Evolutionary conservation across 495 filamentous ascomycete genomes (phyloP), one percentile per base, ranked within the genome.

Genomic region (Daldinia grandis): DNA sequence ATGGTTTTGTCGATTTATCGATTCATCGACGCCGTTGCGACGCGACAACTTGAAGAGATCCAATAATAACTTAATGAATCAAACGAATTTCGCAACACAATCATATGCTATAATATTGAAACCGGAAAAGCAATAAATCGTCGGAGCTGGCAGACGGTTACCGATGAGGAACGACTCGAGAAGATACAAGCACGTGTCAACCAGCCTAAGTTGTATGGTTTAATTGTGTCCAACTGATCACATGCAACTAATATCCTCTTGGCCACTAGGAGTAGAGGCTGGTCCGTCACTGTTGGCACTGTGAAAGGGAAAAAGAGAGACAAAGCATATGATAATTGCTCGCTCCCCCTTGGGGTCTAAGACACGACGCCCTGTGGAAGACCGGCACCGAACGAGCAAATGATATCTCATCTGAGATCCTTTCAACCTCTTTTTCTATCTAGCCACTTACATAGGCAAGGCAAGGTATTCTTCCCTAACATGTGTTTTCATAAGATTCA

Each of bases 171-270:
- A 47, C 17, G 9, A 47, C 42, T 47, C n/a, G 28, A 44, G 59
- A 55, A 62, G 70, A 61, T 69, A 73, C 70, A 73, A 73, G 70
- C 70, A 73, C 70, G 70, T 73, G 70, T 73, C 62, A 73, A 63
- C 33, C 27, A 54, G 51, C 70, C 64, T 33, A 65, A 68, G 55
- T 58, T 64, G 33, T 64, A 54, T 59, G 69, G 58, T 58, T 42
- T 58, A 57, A 60, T 42, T 47, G 59, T 50, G 65, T 66, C 65
- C 35, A 42, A 64, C 50, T 68, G 70, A 73, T 73, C 70, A 73
- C 70, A 73, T 73, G 70, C 62, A 73, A 73, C 65, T 69, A 62
- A 58, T 68, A 58, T 57, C 21, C 24, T 55, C 60, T 64, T 61
- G 31, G 55, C 69, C 64, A 72, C 44, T 67, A 64, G 49, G 33